Conservation (phyloP, 2,329 filamentous ascomycete genomes). For the Trichoderma lentiforme region DNA sequence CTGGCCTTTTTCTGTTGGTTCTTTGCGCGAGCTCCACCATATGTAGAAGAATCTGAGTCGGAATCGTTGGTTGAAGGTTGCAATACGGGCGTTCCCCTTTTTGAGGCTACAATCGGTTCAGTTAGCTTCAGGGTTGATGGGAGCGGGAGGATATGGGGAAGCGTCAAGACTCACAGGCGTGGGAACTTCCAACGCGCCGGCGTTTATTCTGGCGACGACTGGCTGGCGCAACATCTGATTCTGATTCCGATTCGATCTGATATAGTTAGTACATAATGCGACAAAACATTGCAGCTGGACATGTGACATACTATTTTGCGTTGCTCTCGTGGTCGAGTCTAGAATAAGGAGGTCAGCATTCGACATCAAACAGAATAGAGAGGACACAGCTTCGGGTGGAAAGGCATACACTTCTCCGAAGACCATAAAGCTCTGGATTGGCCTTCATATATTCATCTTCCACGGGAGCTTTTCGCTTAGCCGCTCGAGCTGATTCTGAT, state of each 20-base stretch:
- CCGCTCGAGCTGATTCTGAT: constrained; percentile 62
- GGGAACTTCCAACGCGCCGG: constrained; percentile 63
- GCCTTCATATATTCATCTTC: constrained; percentile 80
- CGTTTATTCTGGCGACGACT: constrained; percentile 62
- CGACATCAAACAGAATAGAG: not conserved
- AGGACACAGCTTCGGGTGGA: not conserved
- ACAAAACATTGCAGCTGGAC: not conserved
- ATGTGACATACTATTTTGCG: constrained; percentile 52
- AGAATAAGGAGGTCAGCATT: constrained; percentile 13
- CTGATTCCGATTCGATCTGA: constrained; percentile 58
- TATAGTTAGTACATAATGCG: constrained; percentile 10
- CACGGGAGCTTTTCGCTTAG: constrained; percentile 68
- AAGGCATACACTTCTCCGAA: constrained; percentile 78
- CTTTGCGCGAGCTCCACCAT: constrained; percentile 71
- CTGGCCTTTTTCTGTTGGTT: constrained; percentile 73
- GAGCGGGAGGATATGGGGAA: not conserved
- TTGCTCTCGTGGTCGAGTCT: constrained; percentile 57
- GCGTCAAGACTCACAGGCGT: constrained; percentile 51
- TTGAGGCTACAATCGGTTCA: constrained; percentile 47
- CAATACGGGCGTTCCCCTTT: constrained; percentile 54
- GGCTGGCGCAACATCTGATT: constrained; percentile 64
- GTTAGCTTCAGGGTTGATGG: not conserved
- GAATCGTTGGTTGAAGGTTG: constrained; percentile 58
- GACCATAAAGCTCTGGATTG: constrained; percentile 91
- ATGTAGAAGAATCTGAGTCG: constrained; percentile 71